phyloP scores from a whole-genome alignment of 2,329 filamentous ascomycete species.

The Zymoseptoria crescenta region DNA sequence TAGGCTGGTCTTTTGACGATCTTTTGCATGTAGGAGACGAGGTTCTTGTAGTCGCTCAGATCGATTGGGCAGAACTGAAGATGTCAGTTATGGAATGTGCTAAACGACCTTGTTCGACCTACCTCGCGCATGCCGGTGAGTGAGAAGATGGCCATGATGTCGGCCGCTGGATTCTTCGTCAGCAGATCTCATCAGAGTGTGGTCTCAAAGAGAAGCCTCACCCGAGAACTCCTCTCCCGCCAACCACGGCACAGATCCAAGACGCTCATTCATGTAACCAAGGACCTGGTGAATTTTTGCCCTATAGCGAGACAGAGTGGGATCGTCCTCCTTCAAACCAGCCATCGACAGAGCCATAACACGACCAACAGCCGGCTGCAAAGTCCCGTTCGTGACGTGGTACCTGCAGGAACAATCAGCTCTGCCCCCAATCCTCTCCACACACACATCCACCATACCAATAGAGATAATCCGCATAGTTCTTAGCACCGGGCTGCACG shows the following conservation, averaged over 20 bases:
- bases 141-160: constrained; percentile 55
- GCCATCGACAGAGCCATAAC: constrained; percentile 24
- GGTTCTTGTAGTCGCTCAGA: constrained; percentile 16
- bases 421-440: background rate
- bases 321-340: constrained; percentile 24
- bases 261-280: constrained; percentile 41
- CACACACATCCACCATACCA: constrained; percentile 35
- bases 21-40: constrained; percentile 26
- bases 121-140: constrained; percentile 51
- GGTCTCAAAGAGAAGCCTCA: background rate
- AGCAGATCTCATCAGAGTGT: background rate
- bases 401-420: constrained; percentile 25
- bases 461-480: constrained; percentile 55
- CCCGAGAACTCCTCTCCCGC: constrained; percentile 53
- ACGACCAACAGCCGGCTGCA: constrained; percentile 33
- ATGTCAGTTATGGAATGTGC: no score
- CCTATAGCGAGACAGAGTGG: constrained; percentile 24
- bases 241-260: constrained; percentile 46
- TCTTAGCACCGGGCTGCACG: constrained; percentile 37
- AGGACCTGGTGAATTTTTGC: constrained; percentile 36
- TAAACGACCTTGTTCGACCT: background rate
- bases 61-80: constrained; percentile 17
- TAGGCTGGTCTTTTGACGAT: constrained; percentile 24
- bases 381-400: constrained; percentile 29
- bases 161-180: constrained; percentile 40